Base-by-base conservation (phyloP, 2,329 filamentous ascomycete genomes). In the Talaromyces amestolkiae region DNA sequence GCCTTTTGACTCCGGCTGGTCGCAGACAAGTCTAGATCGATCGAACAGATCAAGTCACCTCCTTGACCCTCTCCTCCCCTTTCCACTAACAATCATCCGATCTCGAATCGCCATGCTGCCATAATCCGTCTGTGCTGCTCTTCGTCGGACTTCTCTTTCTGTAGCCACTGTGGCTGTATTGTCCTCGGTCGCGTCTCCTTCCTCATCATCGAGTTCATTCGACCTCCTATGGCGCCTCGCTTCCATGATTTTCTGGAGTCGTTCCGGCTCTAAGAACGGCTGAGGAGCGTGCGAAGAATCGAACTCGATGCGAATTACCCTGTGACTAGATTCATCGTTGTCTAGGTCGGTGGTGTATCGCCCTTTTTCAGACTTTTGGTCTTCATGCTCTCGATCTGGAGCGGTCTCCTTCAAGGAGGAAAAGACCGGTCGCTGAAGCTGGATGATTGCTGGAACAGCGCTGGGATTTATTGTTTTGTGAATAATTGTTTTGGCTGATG, bases 261-360 rank as follows among this genome's bases (percentile, higher is more conserved):
- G 58, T 6, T 68, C 70, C 8, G 77, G 75, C 65, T 80, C 76
- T 9, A 80, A 70, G 62, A 80, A 80, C 24, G 76, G 78, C 67
- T 79, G 77, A 39, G 76, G 70, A 22, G 72, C 65, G 8, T 65
- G 64, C 27, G 73, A 74, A 17, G 77, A 76, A 56, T 78, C 70
- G 60, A 76, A 72, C 53, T 78, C 73, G n/a, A 73, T 71, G 13
- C 54, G 31, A 2, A 66, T 24, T 56, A 56, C 33, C 22, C 37
- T 56, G 53, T 56, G 37, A 5, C 8, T 39, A 56, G 7, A 8
- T 15, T 35, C 33, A 2, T 24, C 19, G n/a, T 58, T 22, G 13
- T 59, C 56, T 19, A 59, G 15, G 17, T 3, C 15, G 8, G 37
- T 59, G 15, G 37, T 45, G 31, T 43, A 47, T 19, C 59, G 41